Base-by-base conservation (phyloP, 2,329 filamentous ascomycete species). In the Exophiala mesophila region DNA sequence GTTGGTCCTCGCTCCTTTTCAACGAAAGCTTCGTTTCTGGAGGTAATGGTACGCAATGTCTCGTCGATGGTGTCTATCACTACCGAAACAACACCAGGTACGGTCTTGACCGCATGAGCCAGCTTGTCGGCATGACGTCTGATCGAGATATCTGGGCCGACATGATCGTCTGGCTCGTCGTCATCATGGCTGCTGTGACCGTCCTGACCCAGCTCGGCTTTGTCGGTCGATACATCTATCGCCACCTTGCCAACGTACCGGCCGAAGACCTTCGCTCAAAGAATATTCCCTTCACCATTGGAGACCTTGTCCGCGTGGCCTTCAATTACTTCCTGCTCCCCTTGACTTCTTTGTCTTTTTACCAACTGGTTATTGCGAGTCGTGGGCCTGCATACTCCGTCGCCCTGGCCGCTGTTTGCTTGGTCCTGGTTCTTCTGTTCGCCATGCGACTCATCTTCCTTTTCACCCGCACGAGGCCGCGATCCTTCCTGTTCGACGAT, bases 291-390 rank as follows among this genome's bases (percentile, higher is more conserved):
- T 96, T 98, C 62, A 83, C 82, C 2, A 58, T 84, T 28, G 86
- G 85, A 41, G 88, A 85, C 58, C 69, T 87, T 39, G 75, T 97
- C 53, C 84, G 92, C 47, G 78, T 97, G 53, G 79, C 94, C 39
- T 90, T 94, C 73, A 94, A 90, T 68, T 97, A 85, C 67, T 89
- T 97, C 59, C 72, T 97, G 39, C 71, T 97, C 19, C 92, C 92
- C 2, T 78, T 95, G 39, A 80, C 95, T 28, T 77, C 90, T 0
- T 65, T 97, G 17, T 95, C 90, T 4, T 80, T 92, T 55, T 98
- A 94, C 59, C 92, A 98, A 62, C 74, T 98, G 30, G 85, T 95
- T 20, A 80, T 89, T 21, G 80, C 87, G 6, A 59, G 65, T 12
- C 65, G 70, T 13, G 89, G 87, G 1, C 80, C 83, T 1, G 72